Conservation (phyloP, 2,329 filamentous ascomycete genomes). For the Beauveria caledonica region DNA sequence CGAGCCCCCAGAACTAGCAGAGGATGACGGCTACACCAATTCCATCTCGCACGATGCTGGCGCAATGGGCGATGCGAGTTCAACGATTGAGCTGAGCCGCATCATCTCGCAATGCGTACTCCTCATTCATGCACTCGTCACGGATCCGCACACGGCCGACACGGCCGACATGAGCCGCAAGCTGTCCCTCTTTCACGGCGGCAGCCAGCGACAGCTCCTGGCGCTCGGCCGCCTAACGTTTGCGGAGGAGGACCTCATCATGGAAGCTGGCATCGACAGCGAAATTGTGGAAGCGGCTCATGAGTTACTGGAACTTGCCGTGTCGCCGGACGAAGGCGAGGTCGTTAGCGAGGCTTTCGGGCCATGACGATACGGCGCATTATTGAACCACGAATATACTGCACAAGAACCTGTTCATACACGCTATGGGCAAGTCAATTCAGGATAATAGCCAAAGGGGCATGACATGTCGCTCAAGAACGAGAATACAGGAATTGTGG, state of each 20-base stretch:
- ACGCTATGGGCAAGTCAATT: too few relatives aligned
- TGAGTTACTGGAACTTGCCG: constrained; percentile 67
- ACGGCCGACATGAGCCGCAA: constrained; percentile 60
- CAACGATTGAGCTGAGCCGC: constrained; percentile 26
- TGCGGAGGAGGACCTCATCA: constrained; percentile 64
- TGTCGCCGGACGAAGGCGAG: constrained; percentile 64
- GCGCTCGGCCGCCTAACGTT: constrained; percentile 79
- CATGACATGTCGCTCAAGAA: too few relatives aligned
- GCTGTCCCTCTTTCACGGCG: constrained; percentile 60
- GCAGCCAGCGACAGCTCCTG: constrained; percentile 74
- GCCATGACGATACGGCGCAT: constrained; percentile 17
- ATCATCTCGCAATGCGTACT: constrained; percentile 41
- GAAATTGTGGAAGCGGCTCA: constrained; percentile 76
- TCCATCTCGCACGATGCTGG: background rate
- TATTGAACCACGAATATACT: background rate
- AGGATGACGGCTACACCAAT: background rate
- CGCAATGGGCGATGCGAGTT: constrained; percentile 10
- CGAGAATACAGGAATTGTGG: too few relatives aligned
- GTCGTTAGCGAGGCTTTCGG: constrained; percentile 35
- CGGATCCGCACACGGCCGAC: constrained; percentile 35
- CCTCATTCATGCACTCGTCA: constrained; percentile 45
- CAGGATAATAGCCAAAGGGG: too few relatives aligned
- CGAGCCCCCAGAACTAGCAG: background rate
- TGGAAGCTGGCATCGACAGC: constrained; percentile 68
- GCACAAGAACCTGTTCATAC: too few relatives aligned